phyloP scores from a whole-genome alignment of 2,329 filamentous ascomycete genomes.

The Pezicula radicicola region DNA sequence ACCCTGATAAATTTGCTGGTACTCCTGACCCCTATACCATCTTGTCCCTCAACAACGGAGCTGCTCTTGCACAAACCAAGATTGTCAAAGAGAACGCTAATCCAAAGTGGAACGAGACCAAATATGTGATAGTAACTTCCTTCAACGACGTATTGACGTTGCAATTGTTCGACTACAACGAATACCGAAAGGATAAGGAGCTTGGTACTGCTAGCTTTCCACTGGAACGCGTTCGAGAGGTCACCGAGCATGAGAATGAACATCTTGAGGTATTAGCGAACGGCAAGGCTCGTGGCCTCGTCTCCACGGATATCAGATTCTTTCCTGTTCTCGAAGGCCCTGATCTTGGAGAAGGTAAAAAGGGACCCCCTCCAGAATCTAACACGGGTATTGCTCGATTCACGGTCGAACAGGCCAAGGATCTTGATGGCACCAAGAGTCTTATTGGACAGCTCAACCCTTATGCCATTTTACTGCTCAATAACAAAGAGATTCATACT shows the following conservation, averaged over 20 bases:
- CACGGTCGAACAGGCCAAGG: conserved; percentile 93
- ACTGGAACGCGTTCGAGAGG: conserved; percentile 76
- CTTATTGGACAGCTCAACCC: conserved; percentile 88
- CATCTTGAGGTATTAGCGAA: conserved; percentile 80
- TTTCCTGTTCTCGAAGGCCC: conserved; percentile 83
- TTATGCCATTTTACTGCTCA: conserved; percentile 83
- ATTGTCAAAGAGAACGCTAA: conserved; percentile 79
- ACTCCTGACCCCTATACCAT: conserved; percentile 87
- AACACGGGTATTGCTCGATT: conserved; percentile 94
- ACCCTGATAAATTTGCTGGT: conserved; percentile 88
- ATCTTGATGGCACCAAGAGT: conserved; percentile 89
- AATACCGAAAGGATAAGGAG: conserved; percentile 94
- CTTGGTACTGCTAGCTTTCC: conserved; percentile 83
- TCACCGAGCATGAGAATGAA: conserved; percentile 78
- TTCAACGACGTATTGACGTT: conserved; percentile 86
- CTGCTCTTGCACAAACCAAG: conserved; percentile 84
- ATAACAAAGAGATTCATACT: conserved; percentile 84
- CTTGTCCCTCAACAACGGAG: conserved; percentile 80
- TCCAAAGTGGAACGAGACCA: conserved; percentile 93
- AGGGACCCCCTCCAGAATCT: conserved; percentile 79
- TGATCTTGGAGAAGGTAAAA: conserved; percentile 72
- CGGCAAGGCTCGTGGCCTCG: conserved; percentile 76
- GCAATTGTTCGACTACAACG: conserved; percentile 88
- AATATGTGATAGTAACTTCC: conserved; percentile 91
- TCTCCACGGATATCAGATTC: conserved; percentile 84